Base-by-base conservation (phyloP, 768 basidiomycete species). In the Boletus subparvulus region DNA sequence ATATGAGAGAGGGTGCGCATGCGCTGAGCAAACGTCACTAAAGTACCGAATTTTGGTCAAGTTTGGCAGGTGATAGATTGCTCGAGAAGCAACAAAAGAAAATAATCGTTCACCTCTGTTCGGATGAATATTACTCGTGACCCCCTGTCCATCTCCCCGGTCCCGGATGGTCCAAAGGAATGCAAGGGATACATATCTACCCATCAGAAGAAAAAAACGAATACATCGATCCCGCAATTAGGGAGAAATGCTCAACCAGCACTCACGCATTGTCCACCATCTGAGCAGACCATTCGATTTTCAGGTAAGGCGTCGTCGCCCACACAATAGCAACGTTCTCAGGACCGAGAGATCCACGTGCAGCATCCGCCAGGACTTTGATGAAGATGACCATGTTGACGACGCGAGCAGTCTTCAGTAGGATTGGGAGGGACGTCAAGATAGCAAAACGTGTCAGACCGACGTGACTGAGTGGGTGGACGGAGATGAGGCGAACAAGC, bases 211-310 rank as follows among this genome's bases (percentile, higher is more conserved):
- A 13, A 19, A 6, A 21, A 16, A 6, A 30, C 8, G 36, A 17
- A 28, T 21, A 16, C 19, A 36, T 13, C 3, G 26, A 46, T 44
- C n/a, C 9, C 33, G 4, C 2, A 1, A 43, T 6, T 19, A 10
- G 26, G 30, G 6, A 35, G 6, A 13, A 21, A 19, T 3, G 3
- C 6, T 37, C 54, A 10, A 51, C 10, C 2, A 19, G 7, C 4
- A 54, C 70, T 50, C 28, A 72, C 69, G 58, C 58, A 30, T 73
- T 73, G 47, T 71, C 71, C 8, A 64, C 49, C 48, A 73, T 40
- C 52, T 73, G 72, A 17, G 63, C 56, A 14, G 64, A 62, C 70
- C 72, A 70, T 41, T 71, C 72, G 3, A 73, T 68, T 54, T 70
- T 73, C 12, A 73, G 51, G 51, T 68, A 73, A 6, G 69, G 72